Conservation (phyloP, 768 basidiomycete species). For the Boletus tomentosulus region DNA sequence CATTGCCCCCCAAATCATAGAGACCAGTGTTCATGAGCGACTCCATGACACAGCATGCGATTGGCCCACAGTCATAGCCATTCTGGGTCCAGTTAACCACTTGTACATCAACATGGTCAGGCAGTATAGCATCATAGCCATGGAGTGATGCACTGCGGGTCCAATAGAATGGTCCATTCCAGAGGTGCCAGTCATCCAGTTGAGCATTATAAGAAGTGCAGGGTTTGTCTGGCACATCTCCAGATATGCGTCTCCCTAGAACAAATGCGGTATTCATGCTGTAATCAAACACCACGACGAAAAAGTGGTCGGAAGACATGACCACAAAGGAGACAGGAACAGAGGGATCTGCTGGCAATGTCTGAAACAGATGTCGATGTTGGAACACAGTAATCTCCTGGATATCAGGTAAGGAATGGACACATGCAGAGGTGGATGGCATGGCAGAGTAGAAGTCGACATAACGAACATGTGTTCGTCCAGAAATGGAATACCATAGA, state of each 20-base stretch:
- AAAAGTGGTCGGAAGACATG: neutral
- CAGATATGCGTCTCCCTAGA: neutral
- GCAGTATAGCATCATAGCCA: neutral
- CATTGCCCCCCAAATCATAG: neutral
- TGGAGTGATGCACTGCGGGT: neutral
- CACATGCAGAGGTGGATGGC: neutral
- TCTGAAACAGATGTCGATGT: no score
- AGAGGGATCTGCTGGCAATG: neutral
- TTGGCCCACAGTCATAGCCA: slow-evolving; percentile 8
- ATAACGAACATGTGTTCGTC: neutral
- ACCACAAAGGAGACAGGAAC: neutral
- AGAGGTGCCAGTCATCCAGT: neutral
- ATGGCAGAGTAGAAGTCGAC: neutral
- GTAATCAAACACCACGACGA: neutral
- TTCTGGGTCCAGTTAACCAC: neutral
- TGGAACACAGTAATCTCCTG: neutral
- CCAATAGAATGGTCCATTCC: slow-evolving; percentile 3
- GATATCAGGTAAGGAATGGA: neutral
- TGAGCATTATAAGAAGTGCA: neutral
- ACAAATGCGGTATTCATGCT: neutral
- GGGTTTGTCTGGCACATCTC: neutral
- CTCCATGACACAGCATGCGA: slow-evolving; percentile 1
- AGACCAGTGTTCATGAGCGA: slow-evolving; percentile 1
- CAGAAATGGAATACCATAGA: neutral
- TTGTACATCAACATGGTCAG: neutral